Conservation (phyloP, 306 rosid species). For the Pueraria montana region DNA sequence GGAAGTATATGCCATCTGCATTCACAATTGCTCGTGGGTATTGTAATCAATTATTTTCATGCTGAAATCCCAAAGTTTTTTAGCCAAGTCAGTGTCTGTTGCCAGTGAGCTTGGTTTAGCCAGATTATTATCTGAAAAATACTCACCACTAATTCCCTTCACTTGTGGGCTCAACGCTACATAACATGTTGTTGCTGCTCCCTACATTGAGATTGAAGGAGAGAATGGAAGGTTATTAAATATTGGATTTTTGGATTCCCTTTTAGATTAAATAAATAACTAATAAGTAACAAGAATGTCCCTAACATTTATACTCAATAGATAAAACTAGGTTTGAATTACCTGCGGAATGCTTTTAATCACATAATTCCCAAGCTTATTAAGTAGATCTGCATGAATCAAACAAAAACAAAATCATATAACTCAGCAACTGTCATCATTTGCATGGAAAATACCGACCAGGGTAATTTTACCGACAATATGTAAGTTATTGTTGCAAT, state of each 20-base stretch:
- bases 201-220: slow-evolving; percentile 56
- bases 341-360: slow-evolving; percentile 81
- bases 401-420: slow-evolving; percentile 2
- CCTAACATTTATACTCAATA: slow-evolving; percentile 8
- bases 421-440: neutral
- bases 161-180: slow-evolving; percentile 81
- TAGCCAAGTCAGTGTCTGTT: slow-evolving; percentile 65
- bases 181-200: slow-evolving; percentile 94
- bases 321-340: slow-evolving; percentile 2
- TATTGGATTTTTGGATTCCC: neutral
- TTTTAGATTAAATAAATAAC: neutral
- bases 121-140: slow-evolving; percentile 65
- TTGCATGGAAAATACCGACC: neutral
- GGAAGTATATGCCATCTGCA: slow-evolving; percentile 17
- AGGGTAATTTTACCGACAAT: neutral
- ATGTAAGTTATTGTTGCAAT: neutral
- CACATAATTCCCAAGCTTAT: slow-evolving; percentile 49
- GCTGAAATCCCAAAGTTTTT: slow-evolving; percentile 85
- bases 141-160: slow-evolving; percentile 76
- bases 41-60: slow-evolving; percentile 45
- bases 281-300: neutral
- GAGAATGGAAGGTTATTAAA: slow-evolving; percentile 12
- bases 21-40: neutral
- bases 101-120: slow-evolving; percentile 57
- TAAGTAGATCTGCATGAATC: slow-evolving; percentile 57